These are phyloP conservation scores for Alectoria sarmentosa DNA, from an alignment of 495 filamentous ascomycete species.

Conservation along the genomic window DNA sequence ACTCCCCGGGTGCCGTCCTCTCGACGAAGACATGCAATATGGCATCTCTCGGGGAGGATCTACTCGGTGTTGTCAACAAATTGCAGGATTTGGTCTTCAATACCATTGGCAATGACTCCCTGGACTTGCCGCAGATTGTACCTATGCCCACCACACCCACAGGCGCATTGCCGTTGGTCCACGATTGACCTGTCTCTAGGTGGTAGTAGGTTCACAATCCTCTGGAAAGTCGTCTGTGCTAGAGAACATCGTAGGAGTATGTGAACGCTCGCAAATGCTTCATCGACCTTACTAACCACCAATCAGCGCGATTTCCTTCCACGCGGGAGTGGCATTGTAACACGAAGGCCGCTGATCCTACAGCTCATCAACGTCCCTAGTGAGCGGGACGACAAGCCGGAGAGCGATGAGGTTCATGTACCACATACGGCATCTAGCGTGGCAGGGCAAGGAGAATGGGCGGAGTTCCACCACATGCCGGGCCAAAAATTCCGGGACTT, in stretches of 20 bases:
- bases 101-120: conserved; percentile 96
- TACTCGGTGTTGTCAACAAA: conserved; percentile 90
- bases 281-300: background rate
- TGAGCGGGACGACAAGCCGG: conserved; percentile 62
- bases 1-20: conserved; percentile 17
- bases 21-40: conserved; percentile 32
- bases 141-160: conserved; percentile 30
- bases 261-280: background rate
- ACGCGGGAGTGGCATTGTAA: conserved; percentile 94
- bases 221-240: conserved; percentile 99
- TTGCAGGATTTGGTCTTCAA: conserved; percentile 98
- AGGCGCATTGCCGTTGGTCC: conserved; percentile 4
- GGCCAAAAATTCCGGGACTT: conserved; percentile 91
- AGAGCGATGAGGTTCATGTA: conserved; percentile 54
- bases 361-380: conserved; percentile 96
- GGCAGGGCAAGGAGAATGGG: conserved; percentile 77
- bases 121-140: conserved; percentile 98
- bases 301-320: conserved; percentile 80
- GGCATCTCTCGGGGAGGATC: conserved; percentile 79
- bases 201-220: conserved; percentile 97
- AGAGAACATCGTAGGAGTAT: conserved; percentile 86
- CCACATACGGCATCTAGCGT: conserved; percentile 65
- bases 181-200: conserved; percentile 44
- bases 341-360: conserved; percentile 84
- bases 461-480: conserved; percentile 92